phyloP scores from a whole-genome alignment of 1,284 basidiomycete species.

The Puccinia hordei region DNA sequence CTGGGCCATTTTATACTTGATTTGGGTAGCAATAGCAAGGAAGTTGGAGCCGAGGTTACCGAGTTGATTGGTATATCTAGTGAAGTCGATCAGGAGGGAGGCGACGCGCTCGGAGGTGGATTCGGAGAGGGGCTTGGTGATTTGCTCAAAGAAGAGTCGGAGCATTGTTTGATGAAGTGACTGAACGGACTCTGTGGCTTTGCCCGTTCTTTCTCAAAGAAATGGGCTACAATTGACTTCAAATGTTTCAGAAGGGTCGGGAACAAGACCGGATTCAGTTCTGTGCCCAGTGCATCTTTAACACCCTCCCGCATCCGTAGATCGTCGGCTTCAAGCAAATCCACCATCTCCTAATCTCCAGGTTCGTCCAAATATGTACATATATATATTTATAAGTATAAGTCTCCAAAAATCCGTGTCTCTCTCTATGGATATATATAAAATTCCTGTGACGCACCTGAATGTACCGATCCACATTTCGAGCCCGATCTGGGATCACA shows the following conservation, averaged over 20 bases:
- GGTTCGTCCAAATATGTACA: neutral
- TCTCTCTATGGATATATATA: too few species aligned
- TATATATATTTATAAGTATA: too few species aligned
- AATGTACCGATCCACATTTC: constrained; percentile 44
- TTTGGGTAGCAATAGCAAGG: constrained; percentile 59
- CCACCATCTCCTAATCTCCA: constrained; percentile 66
- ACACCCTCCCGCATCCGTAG: constrained; percentile 72
- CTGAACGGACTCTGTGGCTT: constrained; percentile 61
- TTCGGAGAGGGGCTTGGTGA: constrained; percentile 65
- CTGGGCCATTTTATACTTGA: constrained; percentile 74
- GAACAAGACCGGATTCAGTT: constrained; percentile 72
- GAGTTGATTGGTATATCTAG: constrained; percentile 2
- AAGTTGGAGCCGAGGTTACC: neutral
- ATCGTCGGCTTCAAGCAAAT: constrained; percentile 68
- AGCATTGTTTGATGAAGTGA: constrained; percentile 75
- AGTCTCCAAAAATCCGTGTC: neutral
- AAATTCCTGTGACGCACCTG: constrained; percentile 13
- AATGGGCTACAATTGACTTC: constrained; percentile 67
- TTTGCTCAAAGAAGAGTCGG: constrained; percentile 74
- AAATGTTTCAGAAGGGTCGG: constrained; percentile 70
- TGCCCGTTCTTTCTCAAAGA: constrained; percentile 50
- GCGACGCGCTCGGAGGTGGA: constrained; percentile 63
- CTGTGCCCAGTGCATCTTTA: constrained; percentile 75
- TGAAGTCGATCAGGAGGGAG: constrained; percentile 28
- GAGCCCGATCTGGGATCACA: constrained; percentile 30